Conservation (phyloP, 352 stramenopile genomes). For the Globisporangium spinosum region DNA sequence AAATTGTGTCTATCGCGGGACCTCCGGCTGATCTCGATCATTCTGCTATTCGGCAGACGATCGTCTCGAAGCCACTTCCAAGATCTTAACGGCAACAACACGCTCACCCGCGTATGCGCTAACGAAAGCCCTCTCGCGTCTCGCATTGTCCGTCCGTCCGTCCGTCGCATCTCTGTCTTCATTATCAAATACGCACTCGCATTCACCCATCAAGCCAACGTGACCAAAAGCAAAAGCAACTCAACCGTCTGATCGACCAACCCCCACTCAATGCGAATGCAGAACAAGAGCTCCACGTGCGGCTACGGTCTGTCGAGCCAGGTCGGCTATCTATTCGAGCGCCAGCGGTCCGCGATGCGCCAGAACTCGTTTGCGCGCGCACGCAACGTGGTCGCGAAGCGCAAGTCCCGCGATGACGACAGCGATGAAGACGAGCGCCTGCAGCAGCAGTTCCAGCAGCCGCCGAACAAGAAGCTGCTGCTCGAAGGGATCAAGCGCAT, state of each 20-base stretch:
- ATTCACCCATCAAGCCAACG: neutral
- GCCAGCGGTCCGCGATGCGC: constrained; percentile 30
- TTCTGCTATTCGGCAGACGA: neutral
- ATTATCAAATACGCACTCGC: constrained; percentile 3
- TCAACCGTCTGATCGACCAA: neutral
- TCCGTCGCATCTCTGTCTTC: neutral
- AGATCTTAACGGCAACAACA: neutral
- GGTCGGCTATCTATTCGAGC: constrained; percentile 41
- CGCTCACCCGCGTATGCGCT: neutral
- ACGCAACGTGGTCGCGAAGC: constrained; percentile 35
- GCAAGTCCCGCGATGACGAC: constrained; percentile 26
- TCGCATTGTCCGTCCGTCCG: neutral
- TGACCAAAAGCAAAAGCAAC: neutral
- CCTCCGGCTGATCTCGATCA: neutral
- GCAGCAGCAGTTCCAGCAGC: constrained; percentile 7
- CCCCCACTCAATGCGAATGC: constrained; percentile 12
- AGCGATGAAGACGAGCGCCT: constrained; percentile 16
- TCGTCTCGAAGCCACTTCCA: neutral
- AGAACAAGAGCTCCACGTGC: constrained; percentile 23
- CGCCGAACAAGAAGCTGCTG: constrained; percentile 27
- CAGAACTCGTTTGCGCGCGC: constrained; percentile 49
- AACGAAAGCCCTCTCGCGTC: neutral
- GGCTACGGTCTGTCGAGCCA: constrained; percentile 38
- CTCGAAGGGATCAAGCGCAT: constrained; percentile 69
- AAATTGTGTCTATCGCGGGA: too few relatives aligned